A percentile compares a stretch with the other conserved stretches of the same genome.
Conservation (phyloP, 176 grass and related monocot species). For the Pontederia crassipes region DNA sequence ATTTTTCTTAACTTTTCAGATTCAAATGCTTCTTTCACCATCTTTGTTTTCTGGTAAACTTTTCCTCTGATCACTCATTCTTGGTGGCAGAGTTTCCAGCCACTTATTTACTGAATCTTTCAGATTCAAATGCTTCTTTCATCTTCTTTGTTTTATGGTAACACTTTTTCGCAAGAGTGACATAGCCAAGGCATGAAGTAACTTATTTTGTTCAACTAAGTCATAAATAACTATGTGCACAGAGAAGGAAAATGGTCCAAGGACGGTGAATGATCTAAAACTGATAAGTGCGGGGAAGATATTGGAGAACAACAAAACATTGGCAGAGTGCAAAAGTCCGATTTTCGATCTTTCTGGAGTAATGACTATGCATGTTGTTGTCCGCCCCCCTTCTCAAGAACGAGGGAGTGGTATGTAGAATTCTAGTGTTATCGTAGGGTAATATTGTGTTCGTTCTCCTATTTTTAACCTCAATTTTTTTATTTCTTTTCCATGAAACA, state of each 20-base stretch:
- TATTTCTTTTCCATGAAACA: slow-evolving; percentile 9
- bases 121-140: too few species aligned
- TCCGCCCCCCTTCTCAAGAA: slow-evolving; percentile 30
- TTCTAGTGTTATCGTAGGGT: not conserved
- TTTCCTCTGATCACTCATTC: too few species aligned
- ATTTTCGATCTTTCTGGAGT: slow-evolving; percentile 50
- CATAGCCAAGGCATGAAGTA: too few species aligned
- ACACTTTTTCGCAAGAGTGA: too few species aligned
- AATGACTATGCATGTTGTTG: slow-evolving; percentile 57
- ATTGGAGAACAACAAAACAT: slow-evolving; percentile 55
- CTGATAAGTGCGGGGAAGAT: slow-evolving; percentile 69
- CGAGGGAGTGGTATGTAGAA: slow-evolving; percentile 33
- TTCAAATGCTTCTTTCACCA: too few species aligned
- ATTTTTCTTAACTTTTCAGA: too few species aligned
- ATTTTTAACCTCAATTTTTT: slow-evolving; percentile 7
- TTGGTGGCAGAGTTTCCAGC: too few species aligned
- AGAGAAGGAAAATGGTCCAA: slow-evolving; percentile 55
- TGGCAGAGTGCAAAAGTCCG: slow-evolving; percentile 49
- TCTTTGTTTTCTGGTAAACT: too few species aligned
- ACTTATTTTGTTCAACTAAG: too few species aligned
- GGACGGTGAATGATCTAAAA: slow-evolving; percentile 48
- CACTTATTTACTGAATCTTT: too few species aligned
- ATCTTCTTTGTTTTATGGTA: too few species aligned
- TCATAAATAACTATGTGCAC: not conserved
- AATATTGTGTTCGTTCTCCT: not conserved